Evolutionary conservation across 2,329 filamentous ascomycete species (phyloP).

Genomic region (Penicillium oxalicum): DNA sequence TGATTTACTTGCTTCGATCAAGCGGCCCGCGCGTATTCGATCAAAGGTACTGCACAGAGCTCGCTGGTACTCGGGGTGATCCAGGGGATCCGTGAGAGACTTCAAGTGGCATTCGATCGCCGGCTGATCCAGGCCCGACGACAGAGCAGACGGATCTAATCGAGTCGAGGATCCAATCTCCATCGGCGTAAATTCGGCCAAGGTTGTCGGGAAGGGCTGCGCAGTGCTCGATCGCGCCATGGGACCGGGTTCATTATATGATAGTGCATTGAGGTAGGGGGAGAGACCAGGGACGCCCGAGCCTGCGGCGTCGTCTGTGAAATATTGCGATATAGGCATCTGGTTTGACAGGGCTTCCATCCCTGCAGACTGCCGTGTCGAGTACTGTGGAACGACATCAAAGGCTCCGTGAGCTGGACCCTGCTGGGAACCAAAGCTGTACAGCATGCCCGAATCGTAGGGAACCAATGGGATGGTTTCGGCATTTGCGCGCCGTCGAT

Average conservation of each 20-base stretch:
- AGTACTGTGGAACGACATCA: constrained; percentile 69
- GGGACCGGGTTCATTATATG: constrained; percentile 58
- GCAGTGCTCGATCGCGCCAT: constrained; percentile 46
- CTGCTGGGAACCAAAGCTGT: constrained; percentile 62
- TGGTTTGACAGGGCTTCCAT: constrained; percentile 68
- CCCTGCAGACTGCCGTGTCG: constrained; percentile 66
- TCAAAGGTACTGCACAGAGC: constrained; percentile 62
- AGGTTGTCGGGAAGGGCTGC: constrained; percentile 48
- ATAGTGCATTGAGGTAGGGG: constrained; percentile 58
- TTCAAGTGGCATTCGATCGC: constrained; percentile 9
- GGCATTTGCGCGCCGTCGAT: constrained; percentile 16
- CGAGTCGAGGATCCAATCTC: constrained; percentile 31
- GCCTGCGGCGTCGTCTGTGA: constrained; percentile 60
- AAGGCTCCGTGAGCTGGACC: constrained; percentile 59
- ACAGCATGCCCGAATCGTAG: constrained; percentile 66
- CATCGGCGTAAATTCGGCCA: constrained; percentile 44
- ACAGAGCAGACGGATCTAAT: constrained; percentile 24
- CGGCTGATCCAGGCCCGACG: not conserved
- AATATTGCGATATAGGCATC: constrained; percentile 70
- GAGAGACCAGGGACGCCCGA: constrained; percentile 53
- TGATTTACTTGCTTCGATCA: constrained; percentile 54
- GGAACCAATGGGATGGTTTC: constrained; percentile 38
- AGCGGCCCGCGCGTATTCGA: constrained; percentile 57
- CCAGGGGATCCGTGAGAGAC: constrained; percentile 45
- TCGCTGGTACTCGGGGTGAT: constrained; percentile 58